Base-by-base conservation (phyloP, 495 filamentous ascomycete genomes). In the Pseudoneurospora amorphoporcata region DNA sequence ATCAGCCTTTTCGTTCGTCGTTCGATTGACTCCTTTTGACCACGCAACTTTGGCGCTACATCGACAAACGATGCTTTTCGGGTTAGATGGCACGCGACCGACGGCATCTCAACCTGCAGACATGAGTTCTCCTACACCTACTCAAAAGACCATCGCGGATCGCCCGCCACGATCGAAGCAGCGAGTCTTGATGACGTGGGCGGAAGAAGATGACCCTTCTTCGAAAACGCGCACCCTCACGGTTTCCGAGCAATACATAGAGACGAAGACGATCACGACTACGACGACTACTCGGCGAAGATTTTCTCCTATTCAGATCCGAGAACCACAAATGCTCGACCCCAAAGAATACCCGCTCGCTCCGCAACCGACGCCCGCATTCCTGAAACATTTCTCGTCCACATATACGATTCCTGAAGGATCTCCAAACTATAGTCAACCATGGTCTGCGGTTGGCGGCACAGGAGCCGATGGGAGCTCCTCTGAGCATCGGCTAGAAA, bases 201-300 rank as follows among this genome's bases (percentile, higher is more conserved):
- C 83, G 68, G 84, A 84, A 17, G 78, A 81, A 68, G 81, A 84
- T 69, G 77, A 75, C 43, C 73, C 78, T 37, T 78, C 79, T 6
- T 72, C 78, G 4, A 78, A 79, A 45, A 76, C 69, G 41, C 70
- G 74, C 9, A 75, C 81, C 40, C 80, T 88, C 69, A 83, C 85
- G 72, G 85, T 87, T 73, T 84, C 83, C 68, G 82, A 88, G 23
- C 86, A 88, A 74, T 88, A 86, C 72, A 83, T 88, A 74, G 87
- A 88, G 78, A 88, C 86, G n/a, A 88, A 86, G 78, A 88, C 85
- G 10, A 90, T 98, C 73, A 98, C 94, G 5, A 98, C 95, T 0
- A 98, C 95, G 0, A 98, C 94, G 0, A 97, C 93, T 1, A 98
- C 95, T 0, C 97, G 95, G 29, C 91, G 93, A 41, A 90, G 89